Percentiles rank a stretch among this genome's conserved stretches.
Evolutionary conservation across 2,329 filamentous ascomycete species (phyloP).

Genomic region (Verticillium tricorpus): DNA sequence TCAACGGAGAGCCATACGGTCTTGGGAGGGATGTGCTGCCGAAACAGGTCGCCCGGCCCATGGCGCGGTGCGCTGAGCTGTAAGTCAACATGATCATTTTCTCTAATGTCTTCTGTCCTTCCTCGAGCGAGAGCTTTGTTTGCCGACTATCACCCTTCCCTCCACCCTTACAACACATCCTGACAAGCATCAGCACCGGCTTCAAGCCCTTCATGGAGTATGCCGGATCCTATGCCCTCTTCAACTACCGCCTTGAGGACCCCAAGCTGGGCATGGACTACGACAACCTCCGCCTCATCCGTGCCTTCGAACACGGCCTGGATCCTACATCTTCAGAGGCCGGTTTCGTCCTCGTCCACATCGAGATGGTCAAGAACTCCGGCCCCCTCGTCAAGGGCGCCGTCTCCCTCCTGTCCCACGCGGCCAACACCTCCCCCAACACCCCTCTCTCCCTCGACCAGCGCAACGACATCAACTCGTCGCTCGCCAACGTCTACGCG

Average conservation of each 20-base stretch:
- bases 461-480: conserved; percentile 59
- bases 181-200: conserved; percentile 41
- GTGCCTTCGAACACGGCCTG: conserved; percentile 86
- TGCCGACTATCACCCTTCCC: not conserved
- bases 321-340: conserved; percentile 86
- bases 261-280: conserved; percentile 54
- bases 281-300: conserved; percentile 73
- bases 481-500: conserved; percentile 55
- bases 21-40: conserved; percentile 72
- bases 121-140: not conserved
- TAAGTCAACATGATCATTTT: conserved; percentile 40
- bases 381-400: conserved; percentile 71
- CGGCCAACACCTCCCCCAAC: conserved; percentile 26
- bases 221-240: conserved; percentile 63
- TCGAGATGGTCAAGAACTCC: conserved; percentile 91
- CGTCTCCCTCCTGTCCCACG: conserved; percentile 59
- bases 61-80: conserved; percentile 80
- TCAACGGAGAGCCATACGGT: conserved; percentile 72
- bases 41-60: conserved; percentile 69
- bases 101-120: not conserved
- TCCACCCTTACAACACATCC: not conserved
- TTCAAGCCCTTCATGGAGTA: conserved; percentile 95
- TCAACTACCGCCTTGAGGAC: conserved; percentile 60
- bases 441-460: conserved; percentile 22
- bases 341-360: conserved; percentile 91